Conservation (phyloP, 2,329 filamentous ascomycete species). For the Fusarium sp. region DNA sequence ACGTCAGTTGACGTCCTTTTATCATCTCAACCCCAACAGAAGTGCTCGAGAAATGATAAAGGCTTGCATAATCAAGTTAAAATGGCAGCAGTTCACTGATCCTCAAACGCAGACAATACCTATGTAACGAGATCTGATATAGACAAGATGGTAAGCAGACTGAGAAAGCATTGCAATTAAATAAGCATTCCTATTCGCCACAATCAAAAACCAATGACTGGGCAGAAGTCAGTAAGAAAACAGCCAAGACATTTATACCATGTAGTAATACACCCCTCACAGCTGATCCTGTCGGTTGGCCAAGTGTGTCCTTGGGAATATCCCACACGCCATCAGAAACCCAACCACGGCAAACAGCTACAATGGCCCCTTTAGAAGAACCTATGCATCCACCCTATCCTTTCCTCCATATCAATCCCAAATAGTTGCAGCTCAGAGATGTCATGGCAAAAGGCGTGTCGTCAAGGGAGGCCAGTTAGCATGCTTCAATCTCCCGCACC, state of each 20-base stretch:
- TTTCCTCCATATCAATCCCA: neutral
- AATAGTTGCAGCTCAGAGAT: neutral
- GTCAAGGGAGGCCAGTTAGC: conserved; percentile 13
- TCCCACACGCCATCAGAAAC: neutral
- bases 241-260: conserved; percentile 33
- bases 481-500: conserved; percentile 21
- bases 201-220: conserved; percentile 16
- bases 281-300: conserved; percentile 19
- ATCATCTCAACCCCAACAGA: too few relatives aligned
- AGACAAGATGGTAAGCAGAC: neutral
- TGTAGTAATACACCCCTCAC: conserved; percentile 30
- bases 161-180: neutral
- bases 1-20: too few relatives aligned
- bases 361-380: neutral
- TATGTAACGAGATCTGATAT: neutral
- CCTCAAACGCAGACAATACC: too few relatives aligned
- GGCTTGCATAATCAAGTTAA: too few relatives aligned
- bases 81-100: too few relatives aligned
- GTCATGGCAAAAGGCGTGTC: neutral
- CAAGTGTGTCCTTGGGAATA: conserved; percentile 3
- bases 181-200: conserved; percentile 32
- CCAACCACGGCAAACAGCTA: neutral
- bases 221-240: conserved; percentile 23
- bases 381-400: neutral
- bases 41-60: too few relatives aligned